Percentiles rank a stretch among this genome's conserved stretches.
Evolutionary conservation across 1,284 basidiomycete species (phyloP).

Genomic region (Trametes polyzona): DNA sequence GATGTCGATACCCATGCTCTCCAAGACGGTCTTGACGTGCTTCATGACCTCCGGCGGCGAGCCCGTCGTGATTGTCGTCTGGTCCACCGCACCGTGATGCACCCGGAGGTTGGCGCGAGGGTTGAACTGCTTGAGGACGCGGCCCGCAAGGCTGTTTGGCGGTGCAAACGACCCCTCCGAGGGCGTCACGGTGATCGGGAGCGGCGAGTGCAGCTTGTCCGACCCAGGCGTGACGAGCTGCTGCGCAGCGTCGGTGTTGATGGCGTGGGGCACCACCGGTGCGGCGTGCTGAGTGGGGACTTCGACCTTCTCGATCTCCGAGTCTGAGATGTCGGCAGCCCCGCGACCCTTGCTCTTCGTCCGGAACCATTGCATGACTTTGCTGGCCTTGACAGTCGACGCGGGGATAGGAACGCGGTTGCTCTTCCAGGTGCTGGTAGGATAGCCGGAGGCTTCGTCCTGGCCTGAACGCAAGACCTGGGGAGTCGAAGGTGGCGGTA

Average conservation of each 20-base stretch:
- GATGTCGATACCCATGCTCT: constrained; percentile 91
- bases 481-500: constrained; percentile 33
- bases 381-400: constrained; percentile 73
- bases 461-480: constrained; percentile 16
- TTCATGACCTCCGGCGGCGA: constrained; percentile 87
- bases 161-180: constrained; percentile 49
- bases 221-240: constrained; percentile 30
- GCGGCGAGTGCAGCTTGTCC: constrained; percentile 32
- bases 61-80: constrained; percentile 86
- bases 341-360: constrained; percentile 63
- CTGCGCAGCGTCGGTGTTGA: constrained; percentile 30
- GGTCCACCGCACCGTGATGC: constrained; percentile 94
- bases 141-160: constrained; percentile 52
- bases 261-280: constrained; percentile 38
- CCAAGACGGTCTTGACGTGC: constrained; percentile 80
- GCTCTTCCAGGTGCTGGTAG: constrained; percentile 20
- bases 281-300: constrained; percentile 16
- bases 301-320: constrained; percentile 35
- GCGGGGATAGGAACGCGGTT: constrained; percentile 52
- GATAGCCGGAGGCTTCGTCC: constrained; percentile 12
- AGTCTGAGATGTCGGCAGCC: constrained; percentile 38
- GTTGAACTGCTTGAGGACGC: constrained; percentile 35
- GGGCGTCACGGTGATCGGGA: constrained; percentile 38
- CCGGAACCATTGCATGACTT: constrained; percentile 85
- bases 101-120: constrained; percentile 71